These are phyloP conservation scores for Ophiostoma sp. DNA, from an alignment of 2,329 filamentous ascomycete genomes.

Conservation along the genomic window DNA sequence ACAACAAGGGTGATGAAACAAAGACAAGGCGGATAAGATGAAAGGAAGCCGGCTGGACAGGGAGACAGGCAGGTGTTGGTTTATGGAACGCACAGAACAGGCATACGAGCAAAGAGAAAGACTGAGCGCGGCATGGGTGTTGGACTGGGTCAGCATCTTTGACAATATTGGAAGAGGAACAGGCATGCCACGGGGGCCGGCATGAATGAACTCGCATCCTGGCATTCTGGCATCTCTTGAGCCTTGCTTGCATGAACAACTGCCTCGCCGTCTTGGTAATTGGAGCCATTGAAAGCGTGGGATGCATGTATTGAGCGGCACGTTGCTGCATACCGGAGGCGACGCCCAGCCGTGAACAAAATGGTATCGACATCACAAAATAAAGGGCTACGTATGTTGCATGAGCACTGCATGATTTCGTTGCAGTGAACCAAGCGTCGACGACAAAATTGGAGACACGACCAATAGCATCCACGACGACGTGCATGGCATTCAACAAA, in stretches of 20 bases:
- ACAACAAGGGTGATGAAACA: constrained; percentile 2
- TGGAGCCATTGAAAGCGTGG: not conserved
- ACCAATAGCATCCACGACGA: not conserved
- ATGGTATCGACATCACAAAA: too few species aligned
- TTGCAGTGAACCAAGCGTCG: not conserved
- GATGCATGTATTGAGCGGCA: not conserved
- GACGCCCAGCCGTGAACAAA: not conserved
- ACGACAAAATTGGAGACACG: not conserved
- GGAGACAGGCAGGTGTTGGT: constrained; percentile 1
- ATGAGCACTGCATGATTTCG: not conserved
- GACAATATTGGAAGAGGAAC: not conserved
- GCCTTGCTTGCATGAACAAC: not conserved
- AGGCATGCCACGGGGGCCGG: not conserved
- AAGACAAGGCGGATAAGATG: not conserved
- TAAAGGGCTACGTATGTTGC: too few species aligned
- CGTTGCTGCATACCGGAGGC: not conserved
- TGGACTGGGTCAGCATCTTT: not conserved
- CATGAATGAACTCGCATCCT: not conserved
- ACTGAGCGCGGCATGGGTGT: not conserved
- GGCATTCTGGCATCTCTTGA: not conserved
- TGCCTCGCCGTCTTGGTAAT: not conserved
- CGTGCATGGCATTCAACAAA: constrained; percentile 6
- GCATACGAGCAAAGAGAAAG: too few species aligned
- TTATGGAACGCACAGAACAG: not conserved
- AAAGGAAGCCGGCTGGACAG: constrained; percentile 5